phyloP scores from a whole-genome alignment of 768 basidiomycete genomes.

The Sarcodon sp. region DNA sequence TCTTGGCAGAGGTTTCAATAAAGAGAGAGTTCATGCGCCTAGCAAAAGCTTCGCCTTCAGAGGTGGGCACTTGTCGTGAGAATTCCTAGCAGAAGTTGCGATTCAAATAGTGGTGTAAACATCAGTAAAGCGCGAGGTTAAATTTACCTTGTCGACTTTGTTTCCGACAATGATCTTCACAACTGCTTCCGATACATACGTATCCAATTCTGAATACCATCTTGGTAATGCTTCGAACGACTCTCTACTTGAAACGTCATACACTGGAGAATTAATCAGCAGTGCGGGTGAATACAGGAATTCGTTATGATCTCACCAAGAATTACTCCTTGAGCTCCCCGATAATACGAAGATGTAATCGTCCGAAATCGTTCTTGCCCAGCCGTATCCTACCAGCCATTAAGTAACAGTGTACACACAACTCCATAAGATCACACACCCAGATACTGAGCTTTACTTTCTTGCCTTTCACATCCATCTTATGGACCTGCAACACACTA shows the following conservation, averaged over 20 bases:
- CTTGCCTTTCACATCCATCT: slow-evolving; percentile 75
- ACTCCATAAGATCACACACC: slow-evolving; percentile 36
- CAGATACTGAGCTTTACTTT: slow-evolving; percentile 93
- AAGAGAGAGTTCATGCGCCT: slow-evolving; percentile 74
- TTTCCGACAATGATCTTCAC: slow-evolving; percentile 93
- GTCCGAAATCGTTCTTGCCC: slow-evolving; percentile 96
- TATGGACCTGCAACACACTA: slow-evolving; percentile 48
- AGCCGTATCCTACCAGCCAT: slow-evolving; percentile 66
- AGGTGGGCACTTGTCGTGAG: slow-evolving; percentile 72
- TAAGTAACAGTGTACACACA: not conserved
- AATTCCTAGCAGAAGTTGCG: slow-evolving; percentile 46
- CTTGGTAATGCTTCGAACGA: slow-evolving; percentile 90
- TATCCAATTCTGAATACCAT: slow-evolving; percentile 91
- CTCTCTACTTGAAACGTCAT: slow-evolving; percentile 87
- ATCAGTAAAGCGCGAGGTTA: not conserved
- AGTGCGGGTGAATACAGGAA: not conserved
- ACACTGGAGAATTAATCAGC: slow-evolving; percentile 41
- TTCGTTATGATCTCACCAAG: slow-evolving; percentile 32
- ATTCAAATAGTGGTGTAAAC: not conserved
- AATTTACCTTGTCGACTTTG: slow-evolving; percentile 79
- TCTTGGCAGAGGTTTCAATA: slow-evolving; percentile 91
- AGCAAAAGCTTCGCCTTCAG: slow-evolving; percentile 75
- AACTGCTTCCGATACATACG: slow-evolving; percentile 75
- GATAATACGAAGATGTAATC: slow-evolving; percentile 90
- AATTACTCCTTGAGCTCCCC: slow-evolving; percentile 77